phyloP scores from a whole-genome alignment of 2,329 filamentous ascomycete genomes.

The Claviceps lovelessii region DNA sequence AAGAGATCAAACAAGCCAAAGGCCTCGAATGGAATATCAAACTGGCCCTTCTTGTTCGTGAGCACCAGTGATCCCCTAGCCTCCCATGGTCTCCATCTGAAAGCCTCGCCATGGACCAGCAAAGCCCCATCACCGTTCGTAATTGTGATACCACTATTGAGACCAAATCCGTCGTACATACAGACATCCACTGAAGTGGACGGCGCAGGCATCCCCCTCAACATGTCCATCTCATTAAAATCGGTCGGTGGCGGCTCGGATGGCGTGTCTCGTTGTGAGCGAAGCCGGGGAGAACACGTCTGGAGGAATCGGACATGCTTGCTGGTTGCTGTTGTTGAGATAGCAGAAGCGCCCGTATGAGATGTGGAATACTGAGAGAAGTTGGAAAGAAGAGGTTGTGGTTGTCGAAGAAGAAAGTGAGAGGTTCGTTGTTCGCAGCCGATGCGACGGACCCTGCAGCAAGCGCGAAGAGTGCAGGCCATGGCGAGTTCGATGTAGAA shows the following conservation, averaged over 20 bases:
- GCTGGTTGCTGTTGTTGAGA: not conserved
- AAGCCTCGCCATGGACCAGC: constrained; percentile 75
- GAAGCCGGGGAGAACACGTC: constrained; percentile 3
- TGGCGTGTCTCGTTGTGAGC: constrained; percentile 12
- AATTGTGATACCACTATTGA: constrained; percentile 68
- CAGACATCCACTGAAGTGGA: constrained; percentile 76
- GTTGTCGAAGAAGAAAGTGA: not conserved
- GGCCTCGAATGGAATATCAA: constrained; percentile 54
- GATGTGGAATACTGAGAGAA: not conserved
- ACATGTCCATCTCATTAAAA: constrained; percentile 63
- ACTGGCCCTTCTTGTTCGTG: constrained; percentile 65
- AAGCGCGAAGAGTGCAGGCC: constrained; percentile 1
- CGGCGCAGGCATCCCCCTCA: constrained; percentile 60
- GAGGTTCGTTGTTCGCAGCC: not conserved
- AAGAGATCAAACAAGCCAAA: constrained; percentile 66
- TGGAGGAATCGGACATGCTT: constrained; percentile 7
- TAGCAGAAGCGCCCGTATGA: not conserved
- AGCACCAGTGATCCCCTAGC: constrained; percentile 33
- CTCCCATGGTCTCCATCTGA: constrained; percentile 76
- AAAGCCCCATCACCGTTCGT: constrained; percentile 56
- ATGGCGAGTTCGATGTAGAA: not conserved
- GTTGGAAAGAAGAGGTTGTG: not conserved
- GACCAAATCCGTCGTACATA: constrained; percentile 66
- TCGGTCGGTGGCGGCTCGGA: constrained; percentile 35
- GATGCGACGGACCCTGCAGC: not conserved